phyloP scores from a whole-genome alignment of 768 basidiomycete genomes.

The Mycena pura region DNA sequence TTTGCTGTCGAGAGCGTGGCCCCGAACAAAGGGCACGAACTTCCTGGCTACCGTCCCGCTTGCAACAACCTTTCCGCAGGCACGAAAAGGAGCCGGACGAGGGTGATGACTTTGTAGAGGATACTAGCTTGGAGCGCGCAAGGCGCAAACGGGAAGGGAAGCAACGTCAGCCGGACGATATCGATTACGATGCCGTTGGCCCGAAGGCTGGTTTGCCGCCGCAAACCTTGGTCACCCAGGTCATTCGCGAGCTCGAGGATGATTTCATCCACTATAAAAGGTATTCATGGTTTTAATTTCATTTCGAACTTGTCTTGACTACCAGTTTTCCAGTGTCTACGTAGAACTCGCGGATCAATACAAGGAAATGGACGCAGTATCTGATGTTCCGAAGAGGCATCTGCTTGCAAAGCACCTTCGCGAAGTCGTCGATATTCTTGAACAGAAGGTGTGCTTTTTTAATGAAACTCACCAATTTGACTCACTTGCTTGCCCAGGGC shows the following conservation, averaged over 20 bases:
- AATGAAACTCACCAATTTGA: not conserved
- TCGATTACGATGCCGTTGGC: constrained; percentile 39
- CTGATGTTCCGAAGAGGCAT: constrained; percentile 81
- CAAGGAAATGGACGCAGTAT: constrained; percentile 84
- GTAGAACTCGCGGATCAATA: constrained; percentile 92
- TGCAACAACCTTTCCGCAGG: constrained; percentile 9
- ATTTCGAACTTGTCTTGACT: not conserved
- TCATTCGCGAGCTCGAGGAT: constrained; percentile 89
- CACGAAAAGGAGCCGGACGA: constrained; percentile 37
- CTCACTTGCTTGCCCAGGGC: constrained; percentile 56
- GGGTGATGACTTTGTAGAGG: constrained; percentile 58
- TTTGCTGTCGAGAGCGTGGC: constrained; percentile 63
- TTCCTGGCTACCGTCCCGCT: constrained; percentile 32
- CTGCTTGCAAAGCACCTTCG: constrained; percentile 87
- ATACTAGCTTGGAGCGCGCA: constrained; percentile 24
- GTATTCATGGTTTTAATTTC: constrained; percentile 55
- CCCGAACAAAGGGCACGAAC: constrained; percentile 9
- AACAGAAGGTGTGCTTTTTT: constrained; percentile 74
- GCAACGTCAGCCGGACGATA: constrained; percentile 36
- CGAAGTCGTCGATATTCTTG: constrained; percentile 91
- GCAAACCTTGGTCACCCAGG: constrained; percentile 85
- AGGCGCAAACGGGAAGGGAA: constrained; percentile 36
- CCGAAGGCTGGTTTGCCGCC: constrained; percentile 65
- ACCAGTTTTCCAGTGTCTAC: constrained; percentile 69
- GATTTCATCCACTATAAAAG: constrained; percentile 95